These are phyloP conservation scores for Trametes cingulata DNA, from an alignment of 768 basidiomycete species.

Conservation along the genomic window DNA sequence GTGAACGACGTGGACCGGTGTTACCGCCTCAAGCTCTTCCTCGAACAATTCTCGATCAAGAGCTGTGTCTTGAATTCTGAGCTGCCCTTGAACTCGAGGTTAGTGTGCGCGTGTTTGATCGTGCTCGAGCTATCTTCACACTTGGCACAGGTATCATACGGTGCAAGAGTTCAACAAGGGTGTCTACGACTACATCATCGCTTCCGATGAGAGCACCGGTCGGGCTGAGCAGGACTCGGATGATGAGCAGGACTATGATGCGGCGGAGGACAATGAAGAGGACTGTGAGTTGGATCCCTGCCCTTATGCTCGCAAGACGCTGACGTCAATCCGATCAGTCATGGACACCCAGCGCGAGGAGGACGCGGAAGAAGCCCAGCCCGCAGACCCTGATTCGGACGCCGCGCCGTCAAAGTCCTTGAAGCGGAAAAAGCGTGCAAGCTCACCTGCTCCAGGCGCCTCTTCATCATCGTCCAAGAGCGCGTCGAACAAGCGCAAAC, in stretches of 20 bases:
- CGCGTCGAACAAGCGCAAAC: constrained; percentile 54
- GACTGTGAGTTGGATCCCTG: constrained; percentile 32
- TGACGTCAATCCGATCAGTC: constrained; percentile 39
- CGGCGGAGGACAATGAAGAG: constrained; percentile 41
- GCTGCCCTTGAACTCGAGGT: constrained; percentile 92
- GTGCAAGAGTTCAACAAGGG: constrained; percentile 99
- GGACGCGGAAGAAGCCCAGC: constrained; percentile 27
- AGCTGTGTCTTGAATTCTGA: constrained; percentile 96
- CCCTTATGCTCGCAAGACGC: too few relatives aligned
- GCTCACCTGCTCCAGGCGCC: constrained; percentile 38
- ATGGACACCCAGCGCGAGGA: constrained; percentile 52
- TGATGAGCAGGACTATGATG: constrained; percentile 43
- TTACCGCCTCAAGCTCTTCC: constrained; percentile 95
- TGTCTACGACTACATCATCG: constrained; percentile 98
- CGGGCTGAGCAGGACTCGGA: constrained; percentile 52
- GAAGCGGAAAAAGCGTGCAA: constrained; percentile 60
- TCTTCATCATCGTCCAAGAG: constrained; percentile 16
- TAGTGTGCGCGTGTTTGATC: background rate
- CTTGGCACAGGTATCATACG: constrained; percentile 72
- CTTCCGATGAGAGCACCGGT: constrained; percentile 85
- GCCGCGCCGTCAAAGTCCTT: constrained; percentile 28
- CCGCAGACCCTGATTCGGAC: constrained; percentile 25
- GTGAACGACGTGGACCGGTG: constrained; percentile 95
- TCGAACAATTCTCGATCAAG: constrained; percentile 97
- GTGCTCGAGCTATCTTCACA: background rate